These are phyloP conservation scores for Sonneratia caseolaris DNA, from an alignment of 345 rosid species.

Conservation along the genomic window DNA sequence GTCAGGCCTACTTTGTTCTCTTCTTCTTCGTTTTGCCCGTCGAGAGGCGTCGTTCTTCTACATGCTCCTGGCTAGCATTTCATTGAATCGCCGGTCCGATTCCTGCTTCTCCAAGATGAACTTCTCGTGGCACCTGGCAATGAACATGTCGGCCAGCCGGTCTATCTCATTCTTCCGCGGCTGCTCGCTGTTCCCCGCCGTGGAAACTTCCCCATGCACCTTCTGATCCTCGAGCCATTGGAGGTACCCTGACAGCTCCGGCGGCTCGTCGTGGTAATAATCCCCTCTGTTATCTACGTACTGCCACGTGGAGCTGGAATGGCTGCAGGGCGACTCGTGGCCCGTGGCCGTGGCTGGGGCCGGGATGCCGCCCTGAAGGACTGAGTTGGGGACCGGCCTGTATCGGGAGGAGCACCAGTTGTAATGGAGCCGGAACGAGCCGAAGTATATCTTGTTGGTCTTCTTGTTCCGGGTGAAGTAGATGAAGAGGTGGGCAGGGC, in stretches of 20 bases:
- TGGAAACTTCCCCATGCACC: conserved; percentile 4
- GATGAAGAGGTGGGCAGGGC: conserved; percentile 21
- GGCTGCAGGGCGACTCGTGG: background rate
- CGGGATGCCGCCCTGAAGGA: background rate
- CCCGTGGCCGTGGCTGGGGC: background rate
- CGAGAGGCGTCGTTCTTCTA: conserved; percentile 11
- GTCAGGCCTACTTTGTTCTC: too few relatives aligned
- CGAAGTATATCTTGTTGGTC: conserved; percentile 41
- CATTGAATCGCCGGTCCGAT: conserved; percentile 82
- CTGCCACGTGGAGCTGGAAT: background rate
- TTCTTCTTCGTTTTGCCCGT: too few relatives aligned
- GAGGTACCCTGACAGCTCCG: conserved; percentile 56
- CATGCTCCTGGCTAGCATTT: conserved; percentile 60
- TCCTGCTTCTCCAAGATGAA: conserved; percentile 88
- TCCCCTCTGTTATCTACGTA: background rate
- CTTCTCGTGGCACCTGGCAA: conserved; percentile 75
- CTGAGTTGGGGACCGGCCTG: conserved; percentile 6
- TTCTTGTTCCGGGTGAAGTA: conserved; percentile 30
- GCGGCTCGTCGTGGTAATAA: conserved; percentile 1
- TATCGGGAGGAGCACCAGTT: conserved; percentile 13
- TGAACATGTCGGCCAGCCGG: conserved; percentile 67
- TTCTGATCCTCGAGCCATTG: conserved; percentile 53
- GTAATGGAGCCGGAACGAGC: conserved; percentile 18
- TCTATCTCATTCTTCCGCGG: conserved; percentile 53
- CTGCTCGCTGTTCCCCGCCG: background rate